Percentiles rank a stretch among this genome's conserved stretches.
Conservation (phyloP, 345 rosid genomes). For the Noccaea caerulescens region DNA sequence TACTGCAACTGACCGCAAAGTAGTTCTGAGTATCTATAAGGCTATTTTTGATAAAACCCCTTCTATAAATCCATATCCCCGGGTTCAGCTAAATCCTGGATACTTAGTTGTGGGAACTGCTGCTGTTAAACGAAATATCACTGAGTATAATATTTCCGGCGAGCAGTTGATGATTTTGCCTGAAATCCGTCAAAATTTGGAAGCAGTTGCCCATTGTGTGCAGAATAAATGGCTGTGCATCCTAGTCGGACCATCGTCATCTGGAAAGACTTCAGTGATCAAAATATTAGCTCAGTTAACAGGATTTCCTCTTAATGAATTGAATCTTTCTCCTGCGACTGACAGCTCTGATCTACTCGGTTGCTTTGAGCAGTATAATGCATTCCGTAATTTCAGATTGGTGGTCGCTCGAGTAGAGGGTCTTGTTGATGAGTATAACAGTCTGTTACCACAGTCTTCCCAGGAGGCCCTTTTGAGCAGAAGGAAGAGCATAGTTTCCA, state of each 20-base stretch:
- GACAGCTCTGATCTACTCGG: conserved; percentile 96
- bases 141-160: conserved; percentile 43
- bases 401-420: conserved; percentile 66
- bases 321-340: conserved; percentile 87
- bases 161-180: conserved; percentile 72
- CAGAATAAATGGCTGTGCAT: conserved; percentile 83
- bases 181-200: conserved; percentile 72
- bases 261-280: conserved; percentile 91
- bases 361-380: conserved; percentile 92
- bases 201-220: conserved; percentile 85
- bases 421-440: conserved; percentile 68
- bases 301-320: conserved; percentile 74
- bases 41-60: conserved; percentile 66
- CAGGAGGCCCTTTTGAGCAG: conserved; percentile 48
- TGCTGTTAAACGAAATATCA: conserved; percentile 63
- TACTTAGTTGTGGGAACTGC: conserved; percentile 70
- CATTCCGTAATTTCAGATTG: conserved; percentile 66
- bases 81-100: conserved; percentile 67
- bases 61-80: conserved; percentile 74
- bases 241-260: conserved; percentile 85
- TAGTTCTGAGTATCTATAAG: conserved; percentile 73
- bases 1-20: conserved; percentile 74
- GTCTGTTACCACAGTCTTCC: conserved; percentile 55
- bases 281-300: conserved; percentile 79
- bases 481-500: conserved; percentile 53